Evolutionary conservation across 208 protist species (phyloP).

Genomic region (Naegleria lovaniensis): DNA sequence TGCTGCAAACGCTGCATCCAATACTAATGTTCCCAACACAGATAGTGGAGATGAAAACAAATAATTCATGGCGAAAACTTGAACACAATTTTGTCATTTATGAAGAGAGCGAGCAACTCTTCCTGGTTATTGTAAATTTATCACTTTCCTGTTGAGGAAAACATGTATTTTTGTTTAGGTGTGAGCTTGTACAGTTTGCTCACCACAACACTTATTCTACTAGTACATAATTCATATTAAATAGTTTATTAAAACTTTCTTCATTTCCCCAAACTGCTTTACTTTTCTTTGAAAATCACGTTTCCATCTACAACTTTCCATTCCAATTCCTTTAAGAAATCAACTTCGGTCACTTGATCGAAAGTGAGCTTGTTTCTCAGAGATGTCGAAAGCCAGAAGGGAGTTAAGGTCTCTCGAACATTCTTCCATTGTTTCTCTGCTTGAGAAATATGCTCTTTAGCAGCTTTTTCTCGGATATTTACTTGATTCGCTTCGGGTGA

Average conservation of each 20-base stretch:
- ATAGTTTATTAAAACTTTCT: too few species aligned
- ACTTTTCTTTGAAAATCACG: not conserved
- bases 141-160: too few species aligned
- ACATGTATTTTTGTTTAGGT: not conserved
- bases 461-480: not conserved
- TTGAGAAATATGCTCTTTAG: not conserved
- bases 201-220: not conserved
- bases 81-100: too few species aligned
- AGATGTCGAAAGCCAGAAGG: not conserved
- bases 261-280: not conserved
- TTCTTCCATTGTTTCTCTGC: not conserved
- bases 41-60: not conserved
- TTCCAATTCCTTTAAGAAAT: not conserved
- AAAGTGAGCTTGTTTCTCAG: not conserved
- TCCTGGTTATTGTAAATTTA: not conserved
- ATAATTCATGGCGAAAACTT: too few species aligned
- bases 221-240: too few species aligned
- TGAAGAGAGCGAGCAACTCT: too few species aligned
- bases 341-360: not conserved
- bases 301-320: not conserved
- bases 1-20: not conserved
- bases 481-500: not conserved
- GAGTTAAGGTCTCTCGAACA: not conserved
- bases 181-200: not conserved
- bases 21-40: not conserved